These are phyloP conservation scores for Suillus plorans DNA, from an alignment of 768 basidiomycete species.

Conservation along the genomic window DNA sequence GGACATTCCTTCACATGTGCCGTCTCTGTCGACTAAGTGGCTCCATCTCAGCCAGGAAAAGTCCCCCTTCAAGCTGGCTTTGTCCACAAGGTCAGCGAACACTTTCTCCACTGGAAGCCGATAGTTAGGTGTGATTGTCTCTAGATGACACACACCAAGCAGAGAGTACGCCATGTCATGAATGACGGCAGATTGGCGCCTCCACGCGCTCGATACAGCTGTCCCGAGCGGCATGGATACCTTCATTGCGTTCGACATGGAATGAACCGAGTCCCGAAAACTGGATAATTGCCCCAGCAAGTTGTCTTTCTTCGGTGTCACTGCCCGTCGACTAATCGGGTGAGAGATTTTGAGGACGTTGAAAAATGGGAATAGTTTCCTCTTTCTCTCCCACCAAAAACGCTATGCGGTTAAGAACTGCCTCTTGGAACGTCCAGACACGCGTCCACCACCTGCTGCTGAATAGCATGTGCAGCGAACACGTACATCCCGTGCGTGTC, in stretches of 20 bases:
- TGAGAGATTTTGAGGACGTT: slow-evolving; percentile 4
- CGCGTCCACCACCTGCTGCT: slow-evolving; percentile 9
- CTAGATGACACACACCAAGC: slow-evolving; percentile 7
- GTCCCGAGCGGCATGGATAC: slow-evolving; percentile 4
- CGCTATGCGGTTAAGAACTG: background rate
- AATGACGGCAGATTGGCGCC: slow-evolving; percentile 5
- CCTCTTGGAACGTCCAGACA: slow-evolving; percentile 10
- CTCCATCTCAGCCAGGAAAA: slow-evolving; percentile 9
- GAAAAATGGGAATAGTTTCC: slow-evolving; percentile 7
- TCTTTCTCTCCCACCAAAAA: slow-evolving; percentile 6
- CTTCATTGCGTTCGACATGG: background rate
- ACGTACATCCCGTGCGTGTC: slow-evolving; percentile 10
- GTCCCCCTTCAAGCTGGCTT: slow-evolving; percentile 5
- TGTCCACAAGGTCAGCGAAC: slow-evolving; percentile 5
- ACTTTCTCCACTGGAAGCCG: slow-evolving; percentile 1
- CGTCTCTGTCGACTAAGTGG: slow-evolving; percentile 6
- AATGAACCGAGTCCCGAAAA: slow-evolving; percentile 8
- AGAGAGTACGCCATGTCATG: slow-evolving; percentile 9
- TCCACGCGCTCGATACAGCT: slow-evolving; percentile 8
- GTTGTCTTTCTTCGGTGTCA: slow-evolving; percentile 1
- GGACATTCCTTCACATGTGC: slow-evolving; percentile 2
- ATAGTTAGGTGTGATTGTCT: slow-evolving; percentile 3
- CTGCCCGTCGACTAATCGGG: slow-evolving; percentile 6
- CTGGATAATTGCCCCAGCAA: slow-evolving; percentile 4
- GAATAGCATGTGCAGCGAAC: slow-evolving; percentile 6